A percentile compares a stretch with the other conserved stretches of the same genome.
These are phyloP conservation scores for Candida glaebosa DNA, from an alignment of 805 yeast species.

Conservation along the genomic window DNA sequence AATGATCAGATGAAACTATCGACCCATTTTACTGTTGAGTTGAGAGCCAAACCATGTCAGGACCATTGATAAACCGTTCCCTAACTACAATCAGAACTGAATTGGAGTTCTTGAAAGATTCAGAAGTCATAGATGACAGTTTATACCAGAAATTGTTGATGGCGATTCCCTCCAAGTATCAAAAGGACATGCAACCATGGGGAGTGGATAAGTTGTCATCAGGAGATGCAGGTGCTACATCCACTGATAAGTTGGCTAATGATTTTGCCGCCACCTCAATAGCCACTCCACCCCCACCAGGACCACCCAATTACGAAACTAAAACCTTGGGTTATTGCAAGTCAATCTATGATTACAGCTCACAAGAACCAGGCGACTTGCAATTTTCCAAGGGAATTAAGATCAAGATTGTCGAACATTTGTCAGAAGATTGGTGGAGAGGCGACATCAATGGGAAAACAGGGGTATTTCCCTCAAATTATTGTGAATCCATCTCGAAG, in stretches of 20 bases:
- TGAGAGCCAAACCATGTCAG: constrained; percentile 27
- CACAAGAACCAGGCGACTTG: constrained; percentile 77
- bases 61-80: constrained; percentile 73
- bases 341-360: constrained; percentile 70
- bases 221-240: constrained; percentile 1
- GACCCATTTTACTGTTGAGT: not conserved
- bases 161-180: constrained; percentile 57
- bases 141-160: constrained; percentile 48
- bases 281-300: constrained; percentile 15
- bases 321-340: constrained; percentile 42
- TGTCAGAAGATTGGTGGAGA: constrained; percentile 89
- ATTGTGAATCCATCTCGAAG: constrained; percentile 50
- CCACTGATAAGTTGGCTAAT: constrained; percentile 9
- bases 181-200: constrained; percentile 48
- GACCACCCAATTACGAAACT: constrained; percentile 10
- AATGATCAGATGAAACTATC: not conserved
- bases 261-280: constrained; percentile 9
- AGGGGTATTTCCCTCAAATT: constrained; percentile 91
- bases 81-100: constrained; percentile 73
- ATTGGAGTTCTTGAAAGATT: constrained; percentile 72
- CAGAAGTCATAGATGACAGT: constrained; percentile 62
- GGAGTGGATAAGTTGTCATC: constrained; percentile 31
- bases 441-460: constrained; percentile 51
- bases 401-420: constrained; percentile 64
- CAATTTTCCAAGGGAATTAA: constrained; percentile 62